Conservation (phyloP, 768 basidiomycete genomes). For the Leccinum obscurum region DNA sequence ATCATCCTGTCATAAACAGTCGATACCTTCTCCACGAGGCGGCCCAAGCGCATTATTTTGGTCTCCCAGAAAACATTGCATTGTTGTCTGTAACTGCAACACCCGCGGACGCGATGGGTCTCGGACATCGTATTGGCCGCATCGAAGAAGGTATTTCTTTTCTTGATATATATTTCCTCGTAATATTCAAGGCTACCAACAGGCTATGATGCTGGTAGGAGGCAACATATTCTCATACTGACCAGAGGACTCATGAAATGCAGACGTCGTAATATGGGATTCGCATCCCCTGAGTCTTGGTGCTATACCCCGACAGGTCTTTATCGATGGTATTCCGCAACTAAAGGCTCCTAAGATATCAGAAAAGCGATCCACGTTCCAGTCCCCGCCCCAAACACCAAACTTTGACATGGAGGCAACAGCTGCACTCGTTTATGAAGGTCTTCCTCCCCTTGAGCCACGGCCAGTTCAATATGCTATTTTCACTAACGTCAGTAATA, state of each 20-base stretch:
- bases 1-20: slow-evolving; percentile 59
- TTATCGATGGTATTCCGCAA: slow-evolving; percentile 85
- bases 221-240: not conserved
- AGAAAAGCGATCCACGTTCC: slow-evolving; percentile 40
- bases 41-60: slow-evolving; percentile 67
- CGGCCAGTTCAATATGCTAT: slow-evolving; percentile 40
- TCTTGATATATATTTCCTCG: not conserved
- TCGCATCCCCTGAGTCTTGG: slow-evolving; percentile 74
- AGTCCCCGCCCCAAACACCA: slow-evolving; percentile 56
- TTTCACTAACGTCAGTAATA: slow-evolving; percentile 62
- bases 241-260: not conserved
- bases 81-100: slow-evolving; percentile 66
- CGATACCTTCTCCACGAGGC: slow-evolving; percentile 74
- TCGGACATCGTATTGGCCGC: slow-evolving; percentile 65
- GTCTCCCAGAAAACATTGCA: slow-evolving; percentile 56
- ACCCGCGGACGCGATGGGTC: slow-evolving; percentile 65
- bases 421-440: slow-evolving; percentile 62
- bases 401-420: slow-evolving; percentile 69
- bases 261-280: slow-evolving; percentile 72
- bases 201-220: slow-evolving; percentile 49
- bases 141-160: not conserved
- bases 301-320: slow-evolving; percentile 73
- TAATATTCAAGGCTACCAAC: not conserved
- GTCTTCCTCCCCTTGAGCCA: slow-evolving; percentile 68
- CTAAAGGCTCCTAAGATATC: slow-evolving; percentile 47